phyloP scores from a whole-genome alignment of 139 green algal genomes.

The Gonium pectorale region DNA sequence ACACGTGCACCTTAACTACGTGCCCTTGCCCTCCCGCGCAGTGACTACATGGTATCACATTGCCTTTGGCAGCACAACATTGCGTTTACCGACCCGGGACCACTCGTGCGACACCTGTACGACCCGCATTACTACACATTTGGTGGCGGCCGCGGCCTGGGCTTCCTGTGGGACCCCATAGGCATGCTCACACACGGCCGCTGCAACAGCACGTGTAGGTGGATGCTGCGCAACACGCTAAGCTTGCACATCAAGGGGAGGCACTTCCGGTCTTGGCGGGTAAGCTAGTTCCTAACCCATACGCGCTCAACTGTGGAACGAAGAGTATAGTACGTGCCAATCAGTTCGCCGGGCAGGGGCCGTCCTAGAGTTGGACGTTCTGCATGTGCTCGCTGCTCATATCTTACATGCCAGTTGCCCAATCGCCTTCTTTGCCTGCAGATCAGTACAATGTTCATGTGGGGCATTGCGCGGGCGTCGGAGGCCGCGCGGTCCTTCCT shows the following conservation, averaged over 20 bases:
- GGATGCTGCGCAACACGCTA: constrained; percentile 9
- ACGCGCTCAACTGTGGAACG: too few species aligned
- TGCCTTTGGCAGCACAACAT: constrained; percentile 29
- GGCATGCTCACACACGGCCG: constrained; percentile 18
- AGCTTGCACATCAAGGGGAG: constrained; percentile 34
- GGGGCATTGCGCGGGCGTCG: not conserved
- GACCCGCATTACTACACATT: constrained; percentile 22
- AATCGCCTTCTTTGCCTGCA: not conserved
- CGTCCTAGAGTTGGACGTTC: not conserved
- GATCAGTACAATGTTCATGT: not conserved
- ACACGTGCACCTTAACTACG: too few species aligned
- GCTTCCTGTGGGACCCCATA: constrained; percentile 24
- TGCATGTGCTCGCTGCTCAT: not conserved
- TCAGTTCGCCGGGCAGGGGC: not conserved
- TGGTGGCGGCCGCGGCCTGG: not conserved
- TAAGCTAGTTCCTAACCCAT: too few species aligned
- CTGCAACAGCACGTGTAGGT: constrained; percentile 15
- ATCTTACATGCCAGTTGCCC: not conserved
- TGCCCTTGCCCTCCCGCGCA: too few species aligned
- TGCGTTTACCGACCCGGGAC: constrained; percentile 30
- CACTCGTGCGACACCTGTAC: constrained; percentile 3
- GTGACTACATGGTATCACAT: constrained; percentile 1
- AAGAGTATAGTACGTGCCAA: not conserved
- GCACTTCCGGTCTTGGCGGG: constrained; percentile 18
- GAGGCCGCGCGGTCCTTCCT: not conserved